Evolutionary conservation across 805 yeast genomes (phyloP), one percentile per base, ranked within the genome.

Genomic region (Wickerhamomyces pijperi): DNA sequence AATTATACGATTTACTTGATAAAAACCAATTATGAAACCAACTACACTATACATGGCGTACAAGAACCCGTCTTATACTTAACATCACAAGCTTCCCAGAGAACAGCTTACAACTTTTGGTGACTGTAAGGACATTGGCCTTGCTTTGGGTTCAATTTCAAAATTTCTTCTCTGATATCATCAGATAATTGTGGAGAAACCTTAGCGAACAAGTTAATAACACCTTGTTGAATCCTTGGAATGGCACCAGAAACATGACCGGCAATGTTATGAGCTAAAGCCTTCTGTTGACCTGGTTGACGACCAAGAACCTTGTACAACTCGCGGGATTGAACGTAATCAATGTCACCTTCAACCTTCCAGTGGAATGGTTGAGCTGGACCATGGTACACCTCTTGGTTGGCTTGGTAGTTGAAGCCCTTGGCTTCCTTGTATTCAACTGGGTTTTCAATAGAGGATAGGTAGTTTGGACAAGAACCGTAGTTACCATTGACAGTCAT

Each of bases 281-380:
- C 75, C 53, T 70, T 74, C 65, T 86, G 96, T 63, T 85, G 95
- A 50, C 87, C 86, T 14, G 82, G 76, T 53, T 78, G 76, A 56
- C 64, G 79, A 39, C 82, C 82, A 57, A 84, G 70, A 28, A 84
- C 92, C 38, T 50, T 48, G 77, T 86, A 90, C 53, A 88, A 71
- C 28, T 60, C 77, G 45, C 79, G 67, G 37, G 95, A 82, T 66
- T 88, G 96, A 46, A 61, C 71, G 59, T 65, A 88, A 64, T 88
- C 95, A 48, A 65, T 64, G 43, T 74, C 85, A 38, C 78, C 81
- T 19, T 61, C 63, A 40, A 74, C 74, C 41, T 72, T 70, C 96
- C 96, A 87, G 65, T 86, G 92, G 76, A 74, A 83, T 47, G 90
- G 85, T 45, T 78, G 65, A 36, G 92, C 92, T 39, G 86, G 74